Base-by-base conservation (phyloP, 352 stramenopile genomes). In the Phytophthora pseudosyringae region DNA sequence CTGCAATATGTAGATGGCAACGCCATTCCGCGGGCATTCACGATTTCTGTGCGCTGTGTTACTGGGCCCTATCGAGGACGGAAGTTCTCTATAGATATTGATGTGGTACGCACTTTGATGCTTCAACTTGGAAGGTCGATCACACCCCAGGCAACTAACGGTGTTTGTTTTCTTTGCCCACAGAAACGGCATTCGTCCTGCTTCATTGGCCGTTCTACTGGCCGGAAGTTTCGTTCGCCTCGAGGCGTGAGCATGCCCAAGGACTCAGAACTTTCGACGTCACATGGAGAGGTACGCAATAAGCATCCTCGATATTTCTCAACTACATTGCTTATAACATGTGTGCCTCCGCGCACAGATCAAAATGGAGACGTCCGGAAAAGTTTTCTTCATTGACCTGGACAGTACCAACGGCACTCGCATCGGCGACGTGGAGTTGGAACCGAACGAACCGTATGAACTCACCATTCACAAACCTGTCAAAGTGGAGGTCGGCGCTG, bases 401-500 rank as follows among this genome's bases (percentile, higher is more conserved):
- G 86, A 93, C 46, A 94, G 86, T 64, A 95, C 88, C 3, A 95
- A 95, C 53, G 88, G 88, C 25, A 89, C 83, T 28, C 75, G 65
- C 13, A 77, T 95, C 41, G 88, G 93, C 64, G 78, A 79, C 51
- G 64, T 75, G 13, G 67, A 65, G 0, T 48, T 94, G 38, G 69
- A 75, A 16, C 65, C 84, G 7, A 62, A 89, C 40, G 73, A 89
- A 32, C 76, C 82, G 2, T 74, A 78, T 15, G 66, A 71, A 44
- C 65, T 94, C 3, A 76, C 48, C 29, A 63, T 71, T 16, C 64
- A 50, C 25, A 75, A 87, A 48, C 70, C 80, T 4, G 78, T 76
- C 11, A 79, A 79, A 49, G 54, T 91, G 36, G 74, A 71, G 9
- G 58, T 94, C 10, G 86, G 86, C 35, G 76, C 67, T 28, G 82